Base-by-base conservation (phyloP, 2,329 filamentous ascomycete species). In the Ceratocystis cacaofunesta region DNA sequence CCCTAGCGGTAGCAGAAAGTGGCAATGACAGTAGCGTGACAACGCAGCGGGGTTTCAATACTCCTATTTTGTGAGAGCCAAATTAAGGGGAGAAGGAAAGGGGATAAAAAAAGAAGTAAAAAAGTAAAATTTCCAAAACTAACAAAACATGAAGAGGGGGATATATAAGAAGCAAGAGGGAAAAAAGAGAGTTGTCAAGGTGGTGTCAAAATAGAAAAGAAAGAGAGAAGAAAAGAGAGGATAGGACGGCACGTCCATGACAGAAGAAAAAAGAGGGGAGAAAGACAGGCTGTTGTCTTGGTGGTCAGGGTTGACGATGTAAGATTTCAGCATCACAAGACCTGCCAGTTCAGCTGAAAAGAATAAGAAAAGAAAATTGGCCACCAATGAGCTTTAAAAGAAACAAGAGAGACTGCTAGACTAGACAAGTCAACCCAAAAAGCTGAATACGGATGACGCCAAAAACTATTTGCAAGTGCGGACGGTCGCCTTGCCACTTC, bases 111-210 rank as follows among this genome's bases (percentile, higher is more conserved):
- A 19, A 19, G 0, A n/a, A n/a, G 52, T 4, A 48, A 25, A 12
- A 4, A 12, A 41, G 36, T 15, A 12, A 41, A 41, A 41, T 41
- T 41, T 41, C 32, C 43, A 57, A 61, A 57, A 58, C 19, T 36
- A 44, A 48, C 7, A 44, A 25, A 43, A 64, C 36, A 57, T 41
- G 30, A 8, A 64, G 30, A 66, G 6, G 19, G 50, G 61, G 48
- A 55, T 66, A 61, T 62, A 68, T 48, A 46, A 48, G 57, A 58
- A 61, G 7, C 32, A 12, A 41, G 48, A 64, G 30, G 41, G 63
- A 50, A 43, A 25, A 66, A 46, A 52, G 36, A 64, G 36, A 15
- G 17, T 25, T 41, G 32, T 36, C 46, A 50, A 52, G 28, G 10
- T 25, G 6, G 52, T 30, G 46, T 43, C 44, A 61, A 55, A 60